Evolutionary conservation across 2,329 filamentous ascomycete genomes (phyloP), one percentile per base, ranked within the genome.

Genomic region (Colletotrichum sansevieriae): DNA sequence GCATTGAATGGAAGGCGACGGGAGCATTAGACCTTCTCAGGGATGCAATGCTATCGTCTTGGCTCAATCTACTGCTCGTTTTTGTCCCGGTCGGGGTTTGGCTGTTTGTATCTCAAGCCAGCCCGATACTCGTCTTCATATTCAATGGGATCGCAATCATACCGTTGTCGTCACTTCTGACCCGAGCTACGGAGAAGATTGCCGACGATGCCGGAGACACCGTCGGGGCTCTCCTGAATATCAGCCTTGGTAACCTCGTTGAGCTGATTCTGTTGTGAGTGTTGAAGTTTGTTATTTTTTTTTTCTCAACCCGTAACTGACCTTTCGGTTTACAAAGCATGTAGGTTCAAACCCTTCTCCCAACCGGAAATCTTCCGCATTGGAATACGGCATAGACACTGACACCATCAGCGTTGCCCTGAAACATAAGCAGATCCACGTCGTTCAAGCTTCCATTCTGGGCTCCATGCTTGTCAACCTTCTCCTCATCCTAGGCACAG

Each of bases 381-480:
- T 29, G 4, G 25, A 29, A 29, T 13, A 25, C n/a, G 18, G 6
- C 13, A 20, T 10, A 6, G 29, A 35, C n/a, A 56, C 65, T 77
- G 47, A 77, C 70, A 41, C 2, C 8, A 4, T 2, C 74, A 90
- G 88, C 71, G 89, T 83, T 57, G 81, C 82, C 0, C 73, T 83
- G 39, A 76, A 77, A 52, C 82, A 83, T 77, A 83, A 92, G 75
- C 90, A 94, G 75, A 91, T 94, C 56, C 84, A 88, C 33, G 91
- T 94, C 68, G 92, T 94, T 18, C 91, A 94, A 76, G 91, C 92
- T 7, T 93, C 92, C 0, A 83, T 94, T 46, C 83, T 94, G 15
- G 92, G 92, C 20, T 94, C 91, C 1, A 92, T 94, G 64, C 81
- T 94, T n/a, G 90, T 92, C 63, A 94, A 94, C 74, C 78, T 94